These are phyloP conservation scores for Globisporangium rhizosaccharum DNA, from an alignment of 352 stramenopile genomes.

Conservation along the genomic window DNA sequence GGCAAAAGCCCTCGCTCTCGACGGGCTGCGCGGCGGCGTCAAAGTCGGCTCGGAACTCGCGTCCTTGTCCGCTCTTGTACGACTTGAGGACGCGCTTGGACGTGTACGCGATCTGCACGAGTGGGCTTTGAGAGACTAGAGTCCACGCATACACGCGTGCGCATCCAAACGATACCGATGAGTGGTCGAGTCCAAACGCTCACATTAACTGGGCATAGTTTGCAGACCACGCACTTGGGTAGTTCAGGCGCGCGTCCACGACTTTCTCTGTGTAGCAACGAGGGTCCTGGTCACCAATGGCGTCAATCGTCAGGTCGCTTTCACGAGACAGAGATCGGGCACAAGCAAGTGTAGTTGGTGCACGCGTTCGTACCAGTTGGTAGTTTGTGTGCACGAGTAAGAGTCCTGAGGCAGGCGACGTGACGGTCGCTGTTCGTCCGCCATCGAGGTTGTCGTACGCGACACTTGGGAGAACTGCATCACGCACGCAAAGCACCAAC, in stretches of 20 bases:
- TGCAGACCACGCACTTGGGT: slow-evolving; percentile 22
- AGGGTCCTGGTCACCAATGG: slow-evolving; percentile 26
- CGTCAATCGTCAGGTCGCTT: background rate
- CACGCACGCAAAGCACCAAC: background rate
- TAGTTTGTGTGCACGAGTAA: slow-evolving; percentile 49
- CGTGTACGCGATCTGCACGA: slow-evolving; percentile 40
- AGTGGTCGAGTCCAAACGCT: background rate
- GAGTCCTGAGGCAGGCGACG: slow-evolving; percentile 33
- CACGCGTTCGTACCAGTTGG: slow-evolving; percentile 23
- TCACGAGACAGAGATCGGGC: background rate
- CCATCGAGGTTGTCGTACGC: slow-evolving; percentile 56
- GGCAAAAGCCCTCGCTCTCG: slow-evolving; percentile 53
- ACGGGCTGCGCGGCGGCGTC: slow-evolving; percentile 26
- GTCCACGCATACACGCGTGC: background rate
- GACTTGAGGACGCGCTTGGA: slow-evolving; percentile 32
- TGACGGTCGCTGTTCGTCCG: slow-evolving; percentile 26
- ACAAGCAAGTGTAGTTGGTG: background rate
- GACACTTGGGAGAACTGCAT: slow-evolving; percentile 37
- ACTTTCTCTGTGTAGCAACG: slow-evolving; percentile 53
- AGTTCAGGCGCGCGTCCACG: slow-evolving; percentile 42
- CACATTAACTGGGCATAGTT: background rate
- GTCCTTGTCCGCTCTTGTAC: slow-evolving; percentile 39
- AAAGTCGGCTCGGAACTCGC: slow-evolving; percentile 36
- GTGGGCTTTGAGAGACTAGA: slow-evolving; percentile 27
- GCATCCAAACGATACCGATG: background rate